These are phyloP conservation scores for Castanea sativa DNA, from an alignment of 306 rosid species.

Conservation along the genomic window DNA sequence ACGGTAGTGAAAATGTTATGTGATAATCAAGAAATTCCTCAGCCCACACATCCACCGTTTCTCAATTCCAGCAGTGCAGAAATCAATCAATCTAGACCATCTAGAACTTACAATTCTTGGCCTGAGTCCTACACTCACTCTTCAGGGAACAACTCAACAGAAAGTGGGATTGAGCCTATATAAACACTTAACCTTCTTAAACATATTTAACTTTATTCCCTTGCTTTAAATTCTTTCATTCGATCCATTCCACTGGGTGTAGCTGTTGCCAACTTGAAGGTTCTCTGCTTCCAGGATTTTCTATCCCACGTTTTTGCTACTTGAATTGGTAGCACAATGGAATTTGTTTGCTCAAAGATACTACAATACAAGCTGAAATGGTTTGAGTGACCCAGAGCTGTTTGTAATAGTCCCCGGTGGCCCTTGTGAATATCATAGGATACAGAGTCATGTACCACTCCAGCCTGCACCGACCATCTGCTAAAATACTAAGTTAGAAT, in stretches of 20 bases:
- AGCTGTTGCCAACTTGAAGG: background rate
- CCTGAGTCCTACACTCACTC: conserved; percentile 20
- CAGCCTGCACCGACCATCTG: conserved; percentile 4
- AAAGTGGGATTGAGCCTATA: conserved; percentile 43
- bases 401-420: background rate
- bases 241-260: background rate
- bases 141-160: conserved; percentile 32
- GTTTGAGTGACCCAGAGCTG: background rate
- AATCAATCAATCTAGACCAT: background rate
- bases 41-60: conserved; percentile 53
- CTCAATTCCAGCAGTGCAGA: conserved; percentile 27
- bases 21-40: conserved; percentile 31
- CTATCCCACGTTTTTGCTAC: background rate
- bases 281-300: background rate
- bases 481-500: background rate
- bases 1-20: conserved; percentile 41
- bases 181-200: conserved; percentile 7
- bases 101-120: background rate
- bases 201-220: background rate
- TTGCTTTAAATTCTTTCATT: background rate
- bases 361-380: too few relatives aligned
- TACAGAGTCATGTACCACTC: conserved; percentile 1
- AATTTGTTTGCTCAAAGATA: background rate
- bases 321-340: background rate
- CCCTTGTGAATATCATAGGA: background rate